phyloP scores from a whole-genome alignment of 345 rosid genomes.

The Lepidium africanum region DNA sequence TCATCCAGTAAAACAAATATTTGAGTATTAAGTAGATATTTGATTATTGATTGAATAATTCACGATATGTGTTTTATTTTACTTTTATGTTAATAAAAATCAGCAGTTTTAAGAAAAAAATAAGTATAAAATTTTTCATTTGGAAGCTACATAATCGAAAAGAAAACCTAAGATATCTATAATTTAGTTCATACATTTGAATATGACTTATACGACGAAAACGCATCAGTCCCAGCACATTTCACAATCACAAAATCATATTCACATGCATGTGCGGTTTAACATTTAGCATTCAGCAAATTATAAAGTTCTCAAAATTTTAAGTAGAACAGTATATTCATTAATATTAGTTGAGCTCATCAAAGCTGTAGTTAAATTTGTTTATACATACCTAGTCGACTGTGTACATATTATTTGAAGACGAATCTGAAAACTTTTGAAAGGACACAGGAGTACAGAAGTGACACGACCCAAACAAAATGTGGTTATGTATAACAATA shows the following conservation, averaged over 20 bases:
- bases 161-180: neutral
- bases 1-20: too few species aligned
- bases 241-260: constrained; percentile 23
- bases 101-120: too few species aligned
- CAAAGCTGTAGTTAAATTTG: neutral
- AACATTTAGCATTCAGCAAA: constrained; percentile 1
- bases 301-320: neutral
- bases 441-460: neutral
- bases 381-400: neutral
- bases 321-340: neutral
- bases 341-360: neutral
- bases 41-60: neutral
- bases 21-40: neutral
- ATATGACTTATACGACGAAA: constrained; percentile 17
- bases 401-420: neutral
- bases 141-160: neutral
- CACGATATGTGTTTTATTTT: neutral
- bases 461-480: neutral
- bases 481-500: too few species aligned
- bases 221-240: constrained; percentile 12
- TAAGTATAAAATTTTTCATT: neutral
- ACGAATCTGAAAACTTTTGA: neutral
- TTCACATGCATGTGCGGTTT: constrained; percentile 27
- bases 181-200: constrained; percentile 3
- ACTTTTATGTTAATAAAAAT: neutral